Evolutionary conservation across 306 rosid species (phyloP), one percentile per base, ranked within the genome.

Genomic region (Pyrus communis): DNA sequence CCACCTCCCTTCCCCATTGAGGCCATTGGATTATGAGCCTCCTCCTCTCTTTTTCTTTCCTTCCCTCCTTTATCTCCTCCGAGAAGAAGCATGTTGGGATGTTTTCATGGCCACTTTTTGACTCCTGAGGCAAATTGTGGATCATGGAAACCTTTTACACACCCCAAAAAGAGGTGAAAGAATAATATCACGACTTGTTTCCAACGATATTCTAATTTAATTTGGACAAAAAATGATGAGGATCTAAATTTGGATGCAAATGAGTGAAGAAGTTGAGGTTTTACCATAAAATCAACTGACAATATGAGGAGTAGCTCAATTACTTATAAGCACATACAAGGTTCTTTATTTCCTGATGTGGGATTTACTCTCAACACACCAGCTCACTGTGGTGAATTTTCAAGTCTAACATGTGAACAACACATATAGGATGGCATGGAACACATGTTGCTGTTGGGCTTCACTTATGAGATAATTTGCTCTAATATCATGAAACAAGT

Each of bases 61-160:
- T 35, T 75, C 78, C 75, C 77, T 73, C 70, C 82, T 83, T 83
- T 74, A 78, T 86, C 83, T 52, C 76, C 84, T 68, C 83, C 82
- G 76, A 28, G 86, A 69, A 83, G 67, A 77, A 83, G 75, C 92
- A 86, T 84, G 86, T 67, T 84, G 80, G 77, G 81, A 69, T 81
- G 86, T 85, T 83, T 87, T 61, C 59, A 12, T 76, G 69, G 82
- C 70, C 18, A 60, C 82, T 81, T 90, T 91, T 91, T 91, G 91
- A 88, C 92, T 88, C 88, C 81, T 77, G 88, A 62, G 88, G 83
- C 89, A 71, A 82, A 75, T 84, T 76, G 88, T 78, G 82, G 85
- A 87, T 87, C 87, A 83, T 89, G 73, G 85, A 51, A 42, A 82
- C 80, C 86, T 89, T 83, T 82, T 67, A 77, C 87, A 77, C 80